Conservation (phyloP, 495 filamentous ascomycete species). For the Trypethelium eluteriae region DNA sequence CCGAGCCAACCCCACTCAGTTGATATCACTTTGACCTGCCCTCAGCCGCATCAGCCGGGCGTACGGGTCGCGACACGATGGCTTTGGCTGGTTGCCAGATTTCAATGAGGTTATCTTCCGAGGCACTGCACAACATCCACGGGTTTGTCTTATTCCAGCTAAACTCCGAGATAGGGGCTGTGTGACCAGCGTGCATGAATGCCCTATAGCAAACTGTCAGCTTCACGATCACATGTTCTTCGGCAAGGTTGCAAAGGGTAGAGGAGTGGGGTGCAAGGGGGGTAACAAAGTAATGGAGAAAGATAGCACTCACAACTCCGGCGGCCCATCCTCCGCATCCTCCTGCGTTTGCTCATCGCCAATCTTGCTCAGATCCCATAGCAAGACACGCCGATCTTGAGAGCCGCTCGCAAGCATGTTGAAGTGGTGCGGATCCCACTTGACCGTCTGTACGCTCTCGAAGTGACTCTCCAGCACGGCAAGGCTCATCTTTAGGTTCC, state of each 20-base stretch:
- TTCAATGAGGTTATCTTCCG: conserved; percentile 94
- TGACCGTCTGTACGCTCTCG: conserved; percentile 79
- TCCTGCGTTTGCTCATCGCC: conserved; percentile 93
- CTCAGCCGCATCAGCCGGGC: background rate
- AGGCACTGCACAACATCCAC: conserved; percentile 89
- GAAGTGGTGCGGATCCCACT: conserved; percentile 88
- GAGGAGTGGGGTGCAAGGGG: background rate
- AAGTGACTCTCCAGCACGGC: conserved; percentile 78
- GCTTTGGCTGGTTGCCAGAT: conserved; percentile 92
- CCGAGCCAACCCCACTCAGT: background rate
- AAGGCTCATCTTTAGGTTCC: conserved; percentile 66
- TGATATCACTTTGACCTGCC: background rate
- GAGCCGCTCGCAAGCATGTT: conserved; percentile 81
- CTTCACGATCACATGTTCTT: background rate
- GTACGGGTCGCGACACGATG: conserved; percentile 56
- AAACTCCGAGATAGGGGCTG: conserved; percentile 91
- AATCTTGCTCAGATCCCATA: conserved; percentile 88
- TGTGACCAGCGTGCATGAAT: conserved; percentile 99
- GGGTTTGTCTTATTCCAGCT: conserved; percentile 95
- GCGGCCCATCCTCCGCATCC: conserved; percentile 92
- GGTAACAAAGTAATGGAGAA: background rate
- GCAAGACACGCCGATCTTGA: conserved; percentile 86
- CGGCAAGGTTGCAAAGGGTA: conserved; percentile 15
- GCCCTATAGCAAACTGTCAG: conserved; percentile 45
- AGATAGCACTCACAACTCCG: conserved; percentile 55